Conservation (phyloP, 106 monocot species). For the Acanthochlamys bracteata region DNA sequence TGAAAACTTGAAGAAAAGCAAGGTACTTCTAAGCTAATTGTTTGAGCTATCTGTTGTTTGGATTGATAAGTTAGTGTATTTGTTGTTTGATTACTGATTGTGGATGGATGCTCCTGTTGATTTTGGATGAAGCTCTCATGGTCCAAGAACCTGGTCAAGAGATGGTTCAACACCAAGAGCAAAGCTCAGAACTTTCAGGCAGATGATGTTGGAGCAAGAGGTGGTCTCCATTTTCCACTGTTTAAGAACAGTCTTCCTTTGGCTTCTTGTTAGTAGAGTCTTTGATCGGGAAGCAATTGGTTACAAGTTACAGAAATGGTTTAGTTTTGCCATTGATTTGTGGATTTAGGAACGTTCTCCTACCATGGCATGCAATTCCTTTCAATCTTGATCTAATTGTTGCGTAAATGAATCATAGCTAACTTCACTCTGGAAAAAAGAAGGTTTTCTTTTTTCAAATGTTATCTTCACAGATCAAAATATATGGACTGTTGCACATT, state of each 20-base stretch:
- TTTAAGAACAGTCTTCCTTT: background rate
- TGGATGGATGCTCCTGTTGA: background rate
- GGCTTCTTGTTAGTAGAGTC: background rate
- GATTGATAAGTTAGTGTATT: background rate
- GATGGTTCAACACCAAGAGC: constrained; percentile 59
- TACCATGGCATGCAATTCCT: background rate
- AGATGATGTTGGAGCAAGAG: constrained; percentile 33
- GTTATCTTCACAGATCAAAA: background rate
- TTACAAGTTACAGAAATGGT: too few species aligned
- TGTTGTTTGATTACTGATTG: background rate
- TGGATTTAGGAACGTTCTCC: too few species aligned
- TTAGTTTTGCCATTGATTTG: too few species aligned
- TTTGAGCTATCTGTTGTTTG: background rate
- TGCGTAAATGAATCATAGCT: too few species aligned
- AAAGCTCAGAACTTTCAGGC: constrained; percentile 53
- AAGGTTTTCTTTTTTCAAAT: too few species aligned
- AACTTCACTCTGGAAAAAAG: too few species aligned
- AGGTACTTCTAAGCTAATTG: constrained; percentile 10
- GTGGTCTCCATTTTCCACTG: constrained; percentile 9
- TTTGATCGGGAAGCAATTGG: background rate
- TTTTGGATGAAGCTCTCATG: constrained; percentile 39
- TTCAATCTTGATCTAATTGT: background rate
- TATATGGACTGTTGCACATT: background rate
- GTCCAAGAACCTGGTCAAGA: constrained; percentile 48
- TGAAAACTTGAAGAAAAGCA: constrained; percentile 48